Evolutionary conservation across 495 filamentous ascomycete genomes (phyloP), one percentile per base, ranked within the genome.

Genomic region (Annulohypoxylon bovei): DNA sequence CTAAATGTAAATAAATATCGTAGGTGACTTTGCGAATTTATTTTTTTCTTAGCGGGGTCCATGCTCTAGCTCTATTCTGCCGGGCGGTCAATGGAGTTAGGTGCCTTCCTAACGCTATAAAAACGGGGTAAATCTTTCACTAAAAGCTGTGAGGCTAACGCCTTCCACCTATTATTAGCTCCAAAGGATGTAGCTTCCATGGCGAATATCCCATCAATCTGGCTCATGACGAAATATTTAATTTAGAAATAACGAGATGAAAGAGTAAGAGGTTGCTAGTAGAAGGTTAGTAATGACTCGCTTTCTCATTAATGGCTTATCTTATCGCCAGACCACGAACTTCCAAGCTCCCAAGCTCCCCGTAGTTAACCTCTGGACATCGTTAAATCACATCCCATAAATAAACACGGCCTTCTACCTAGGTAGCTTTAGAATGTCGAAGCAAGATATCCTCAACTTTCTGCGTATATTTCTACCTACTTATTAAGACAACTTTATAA

Each of bases 31-130:
- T 54, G 9, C 18, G 2, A 49, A 42, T 40, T 52, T 22, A 33
- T 25, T 56, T 40, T 55, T 55, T 35, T 44, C 37, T 30, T 55
- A 18, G 58, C 28, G 58, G 32, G 44, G 28, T 23, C 8, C 28
- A 22, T 22, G 18, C 18, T 32, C 27, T 37, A 63, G 60, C 60
- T 63, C 47, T 44, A 32, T 67, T 67, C 65, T 54, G 65, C 46
- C 56, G 47, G 47, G 65, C 56, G 65, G 65, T 61, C 47, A 65
- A 56, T 7, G 18, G 46, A 65, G 61, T 53, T 65, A 52, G 46
- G 3, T 49, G 6, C n/a, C 18, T 27, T 8, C 53, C 50, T 23
- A 25, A 11, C 20, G 20, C 40, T 22, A 16, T 22, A 20, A 23
- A 42, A 12, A 6, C 20, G 2, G 11, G 5, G n/a, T n/a, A 18